A percentile compares a stretch with the other conserved stretches of the same genome.
phyloP scores from a whole-genome alignment of 1,139 yeast species.

The Blastobotrys proliferans region DNA sequence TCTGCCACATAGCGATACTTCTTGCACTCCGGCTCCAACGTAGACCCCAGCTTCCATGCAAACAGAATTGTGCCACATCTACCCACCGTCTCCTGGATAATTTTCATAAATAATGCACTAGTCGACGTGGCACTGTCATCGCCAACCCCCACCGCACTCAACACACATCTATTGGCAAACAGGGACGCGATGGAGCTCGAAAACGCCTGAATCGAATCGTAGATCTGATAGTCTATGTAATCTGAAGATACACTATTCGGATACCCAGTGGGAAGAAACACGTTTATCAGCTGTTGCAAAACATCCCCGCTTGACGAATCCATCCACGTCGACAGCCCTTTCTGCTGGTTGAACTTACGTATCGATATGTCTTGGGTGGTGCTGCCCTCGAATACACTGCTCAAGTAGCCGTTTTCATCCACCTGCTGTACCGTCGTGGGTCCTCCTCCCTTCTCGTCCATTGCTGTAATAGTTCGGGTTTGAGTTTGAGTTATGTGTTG shows the following conservation, averaged over 20 bases:
- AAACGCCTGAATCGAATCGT: conserved; percentile 39
- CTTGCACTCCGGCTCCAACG: conserved; percentile 38
- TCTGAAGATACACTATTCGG: conserved; percentile 36
- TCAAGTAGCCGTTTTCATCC: conserved; percentile 24
- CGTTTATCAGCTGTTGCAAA: conserved; percentile 27
- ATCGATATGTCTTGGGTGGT: conserved; percentile 12
- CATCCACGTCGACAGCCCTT: neutral
- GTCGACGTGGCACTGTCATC: conserved; percentile 38
- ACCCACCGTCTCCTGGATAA: conserved; percentile 38
- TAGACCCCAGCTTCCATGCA: conserved; percentile 37
- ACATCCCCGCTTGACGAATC: conserved; percentile 8
- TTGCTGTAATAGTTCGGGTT: neutral
- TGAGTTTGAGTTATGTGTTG: neutral
- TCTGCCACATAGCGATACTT: conserved; percentile 38
- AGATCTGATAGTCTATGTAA: conserved; percentile 36
- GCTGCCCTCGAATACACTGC: conserved; percentile 22
- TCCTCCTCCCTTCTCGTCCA: conserved; percentile 1
- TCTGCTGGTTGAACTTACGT: neutral
- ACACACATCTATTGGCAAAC: conserved; percentile 37
- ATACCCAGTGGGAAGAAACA: conserved; percentile 39
- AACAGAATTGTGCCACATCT: conserved; percentile 37
- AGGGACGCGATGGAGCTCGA: conserved; percentile 36
- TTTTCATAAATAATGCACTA: conserved; percentile 37
- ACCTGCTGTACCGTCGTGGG: conserved; percentile 19
- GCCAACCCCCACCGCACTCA: conserved; percentile 39